Base-by-base conservation (phyloP, 345 rosid species). In the Noccaea bulbosa region DNA sequence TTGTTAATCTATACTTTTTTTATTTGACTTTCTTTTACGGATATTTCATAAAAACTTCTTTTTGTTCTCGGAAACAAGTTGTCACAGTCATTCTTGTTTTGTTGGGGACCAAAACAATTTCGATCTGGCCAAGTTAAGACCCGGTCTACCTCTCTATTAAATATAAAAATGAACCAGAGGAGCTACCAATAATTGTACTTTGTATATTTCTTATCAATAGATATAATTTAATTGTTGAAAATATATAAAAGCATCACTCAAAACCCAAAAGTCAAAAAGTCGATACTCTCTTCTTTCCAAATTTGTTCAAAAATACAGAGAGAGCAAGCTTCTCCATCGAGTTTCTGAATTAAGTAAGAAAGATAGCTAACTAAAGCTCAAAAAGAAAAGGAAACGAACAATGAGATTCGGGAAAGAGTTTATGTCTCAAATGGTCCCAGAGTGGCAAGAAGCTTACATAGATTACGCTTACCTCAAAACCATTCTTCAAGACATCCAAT, bases 381-480 rank as follows among this genome's bases (percentile, higher is more conserved):
- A 37, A 30, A 8, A 41, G 54, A 58, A 67, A 58, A 44, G 55
- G 24, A 37, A 52, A 52, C 55, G 50, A 73, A 75, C 50, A 45
- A 89, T 90, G 96, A 90, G 84, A 81, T 90, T 90, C 20, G 96
- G 90, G 16, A 86, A 84, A 73, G 91, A 88, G 71, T 91, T 91
- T 51, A 69, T 71, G 11, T 75, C 85, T 8, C 87, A 91, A 32
- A 74, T 87, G 91, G 88, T 88, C 66, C 91, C 75, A 16, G 97
- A 91, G 73, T 91, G 97, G 95, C 83, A 82, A 40, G 84, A 83
- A 41, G 97, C 95, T 54, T 91, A 91, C 74, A 78, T 91, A 84
- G 84, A 91, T 44, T 91, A 88, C 82, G 77, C 69, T 49, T 24
- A 55, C 59, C 84, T 90, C 62, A 90, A 90, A 62, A 38, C 70